A percentile compares a stretch with the other conserved stretches of the same genome.
These are phyloP conservation scores for Beauveria caledonica DNA, from an alignment of 2,329 filamentous ascomycete genomes.

Conservation along the genomic window DNA sequence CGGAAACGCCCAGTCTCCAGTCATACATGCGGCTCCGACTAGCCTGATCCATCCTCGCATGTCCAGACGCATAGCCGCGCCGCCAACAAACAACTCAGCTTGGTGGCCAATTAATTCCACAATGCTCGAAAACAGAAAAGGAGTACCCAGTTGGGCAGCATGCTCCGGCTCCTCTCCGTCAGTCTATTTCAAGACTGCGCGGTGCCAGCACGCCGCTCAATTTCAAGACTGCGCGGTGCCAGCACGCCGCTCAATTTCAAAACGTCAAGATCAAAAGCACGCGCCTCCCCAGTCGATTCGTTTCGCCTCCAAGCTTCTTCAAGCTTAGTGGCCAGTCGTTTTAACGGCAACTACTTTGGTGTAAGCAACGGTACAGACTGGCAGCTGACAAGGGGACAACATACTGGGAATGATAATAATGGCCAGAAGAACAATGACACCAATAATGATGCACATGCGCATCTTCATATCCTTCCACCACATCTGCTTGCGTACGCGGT, in stretches of 20 bases:
- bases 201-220: constrained; percentile 9
- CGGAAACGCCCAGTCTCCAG: constrained; percentile 37
- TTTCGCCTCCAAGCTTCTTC: neutral
- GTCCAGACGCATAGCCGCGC: constrained; percentile 12
- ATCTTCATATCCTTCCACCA: constrained; percentile 99
- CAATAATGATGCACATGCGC: constrained; percentile 90
- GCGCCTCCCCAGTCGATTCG: neutral
- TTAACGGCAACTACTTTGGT: constrained; percentile 13
- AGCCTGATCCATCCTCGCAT: neutral
- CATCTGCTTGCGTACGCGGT: constrained; percentile 94
- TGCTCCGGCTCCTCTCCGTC: neutral
- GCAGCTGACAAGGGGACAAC: neutral
- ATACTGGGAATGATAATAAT: constrained; percentile 77
- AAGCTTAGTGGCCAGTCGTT: neutral
- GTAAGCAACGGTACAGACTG: neutral
- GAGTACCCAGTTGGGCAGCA: constrained; percentile 16
- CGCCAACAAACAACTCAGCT: constrained; percentile 22
- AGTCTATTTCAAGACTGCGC: constrained; percentile 1
- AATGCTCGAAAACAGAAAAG: constrained; percentile 26
- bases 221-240: constrained; percentile 3
- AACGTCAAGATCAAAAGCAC: constrained; percentile 1
- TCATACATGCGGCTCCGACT: constrained; percentile 33
- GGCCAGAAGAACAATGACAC: constrained; percentile 83
- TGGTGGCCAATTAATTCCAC: constrained; percentile 28
- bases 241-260: constrained; percentile 9